phyloP scores from a whole-genome alignment of 129 eudicot genomes.

The Silybum marianum region DNA sequence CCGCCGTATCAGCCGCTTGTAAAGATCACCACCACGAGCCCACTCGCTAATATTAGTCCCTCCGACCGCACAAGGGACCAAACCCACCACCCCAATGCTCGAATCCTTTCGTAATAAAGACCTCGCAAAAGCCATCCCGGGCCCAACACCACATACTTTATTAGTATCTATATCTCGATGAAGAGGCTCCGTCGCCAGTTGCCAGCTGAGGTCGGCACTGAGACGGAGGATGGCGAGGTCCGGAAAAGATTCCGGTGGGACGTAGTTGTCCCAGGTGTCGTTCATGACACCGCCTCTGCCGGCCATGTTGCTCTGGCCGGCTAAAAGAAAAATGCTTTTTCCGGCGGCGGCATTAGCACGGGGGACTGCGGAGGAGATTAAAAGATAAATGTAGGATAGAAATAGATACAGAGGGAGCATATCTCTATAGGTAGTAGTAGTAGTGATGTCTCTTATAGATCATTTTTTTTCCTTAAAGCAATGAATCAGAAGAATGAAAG shows the following conservation, averaged over 20 bases:
- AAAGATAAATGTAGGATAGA: conserved; percentile 6
- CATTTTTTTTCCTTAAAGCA: conserved; percentile 11
- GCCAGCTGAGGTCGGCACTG: conserved; percentile 46
- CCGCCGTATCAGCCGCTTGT: conserved; percentile 46
- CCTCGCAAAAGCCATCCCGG: conserved; percentile 64
- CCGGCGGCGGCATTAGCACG: conserved; percentile 7
- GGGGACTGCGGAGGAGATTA: not conserved
- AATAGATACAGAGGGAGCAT: conserved; percentile 18
- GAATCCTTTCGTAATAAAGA: conserved; percentile 39
- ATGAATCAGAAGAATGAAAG: not conserved
- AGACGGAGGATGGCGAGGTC: conserved; percentile 54
- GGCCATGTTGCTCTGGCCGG: conserved; percentile 76
- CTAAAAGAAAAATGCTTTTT: conserved; percentile 50
- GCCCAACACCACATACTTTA: conserved; percentile 56
- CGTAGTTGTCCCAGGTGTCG: conserved; percentile 50
- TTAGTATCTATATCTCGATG: conserved; percentile 49
- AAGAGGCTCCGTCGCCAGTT: conserved; percentile 54
- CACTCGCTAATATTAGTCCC: conserved; percentile 70
- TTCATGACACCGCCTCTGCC: conserved; percentile 65
- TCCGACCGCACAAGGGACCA: conserved; percentile 71
- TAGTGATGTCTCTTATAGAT: conserved; percentile 11
- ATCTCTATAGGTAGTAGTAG: not conserved
- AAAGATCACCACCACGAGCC: conserved; percentile 60
- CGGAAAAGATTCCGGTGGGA: conserved; percentile 46
- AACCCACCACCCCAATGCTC: conserved; percentile 51